Conservation (phyloP, 2,329 filamentous ascomycete genomes). For the Cladosporium oxysporum region DNA sequence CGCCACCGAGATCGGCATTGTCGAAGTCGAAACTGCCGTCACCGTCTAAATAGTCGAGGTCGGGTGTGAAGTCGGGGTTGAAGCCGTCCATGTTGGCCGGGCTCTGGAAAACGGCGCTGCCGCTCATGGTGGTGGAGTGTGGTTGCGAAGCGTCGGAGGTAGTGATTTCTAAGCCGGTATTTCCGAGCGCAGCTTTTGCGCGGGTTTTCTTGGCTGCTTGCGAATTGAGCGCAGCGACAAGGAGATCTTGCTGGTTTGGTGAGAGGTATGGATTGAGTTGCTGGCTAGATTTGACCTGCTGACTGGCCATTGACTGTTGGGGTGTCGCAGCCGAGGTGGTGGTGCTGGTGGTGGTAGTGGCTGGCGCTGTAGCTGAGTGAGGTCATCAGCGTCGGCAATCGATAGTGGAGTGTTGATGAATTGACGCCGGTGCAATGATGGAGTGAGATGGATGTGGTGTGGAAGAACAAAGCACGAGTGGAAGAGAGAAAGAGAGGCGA, state of each 20-base stretch:
- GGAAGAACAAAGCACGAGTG: not conserved
- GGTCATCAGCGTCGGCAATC: constrained; percentile 19
- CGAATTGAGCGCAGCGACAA: constrained; percentile 50
- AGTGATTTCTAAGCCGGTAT: constrained; percentile 18
- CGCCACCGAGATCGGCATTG: constrained; percentile 53
- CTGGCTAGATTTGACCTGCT: constrained; percentile 22
- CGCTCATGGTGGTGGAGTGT: constrained; percentile 28
- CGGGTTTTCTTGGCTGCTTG: constrained; percentile 31
- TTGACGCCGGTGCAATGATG: not conserved
- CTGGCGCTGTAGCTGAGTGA: constrained; percentile 10
- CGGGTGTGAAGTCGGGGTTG: constrained; percentile 61
- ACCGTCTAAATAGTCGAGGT: constrained; percentile 77
- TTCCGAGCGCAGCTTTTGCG: constrained; percentile 13
- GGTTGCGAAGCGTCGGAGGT: constrained; percentile 19
- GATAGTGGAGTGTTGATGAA: not conserved
- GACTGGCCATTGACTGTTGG: constrained; percentile 19
- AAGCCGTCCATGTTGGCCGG: constrained; percentile 28
- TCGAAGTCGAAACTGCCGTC: constrained; percentile 73
- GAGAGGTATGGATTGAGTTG: constrained; percentile 46
- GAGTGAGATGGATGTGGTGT: not conserved
- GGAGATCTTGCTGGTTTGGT: constrained; percentile 49
- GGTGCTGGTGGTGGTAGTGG: not conserved
- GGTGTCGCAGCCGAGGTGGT: not conserved
- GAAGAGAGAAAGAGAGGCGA: constrained; percentile 3
- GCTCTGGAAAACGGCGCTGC: constrained; percentile 18